A percentile compares a stretch with the other conserved stretches of the same genome.
Evolutionary conservation across 805 yeast genomes (phyloP).

Genomic region (Sporopachydermia lactativora): DNA sequence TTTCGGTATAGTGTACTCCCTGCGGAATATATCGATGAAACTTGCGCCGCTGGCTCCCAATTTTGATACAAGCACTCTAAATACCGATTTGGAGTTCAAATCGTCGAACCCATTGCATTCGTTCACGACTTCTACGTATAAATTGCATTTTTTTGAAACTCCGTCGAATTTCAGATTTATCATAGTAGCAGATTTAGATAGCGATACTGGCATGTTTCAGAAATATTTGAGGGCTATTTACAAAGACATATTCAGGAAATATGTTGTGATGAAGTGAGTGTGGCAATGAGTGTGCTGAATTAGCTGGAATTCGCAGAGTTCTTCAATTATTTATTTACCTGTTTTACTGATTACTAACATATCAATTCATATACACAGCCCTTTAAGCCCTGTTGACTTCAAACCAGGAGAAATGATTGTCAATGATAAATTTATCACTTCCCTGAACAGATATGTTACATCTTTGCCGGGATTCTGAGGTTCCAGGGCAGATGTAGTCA

Average conservation of each 20-base stretch:
- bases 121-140: constrained; percentile 59
- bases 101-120: not conserved
- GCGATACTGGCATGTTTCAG: constrained; percentile 35
- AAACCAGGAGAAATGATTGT: constrained; percentile 34
- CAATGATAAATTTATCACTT: constrained; percentile 40
- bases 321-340: constrained; percentile 10
- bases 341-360: constrained; percentile 5
- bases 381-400: constrained; percentile 46
- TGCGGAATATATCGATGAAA: constrained; percentile 60
- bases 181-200: constrained; percentile 49
- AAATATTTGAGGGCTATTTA: constrained; percentile 44
- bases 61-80: constrained; percentile 14
- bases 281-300: no score
- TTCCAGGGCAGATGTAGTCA: no score
- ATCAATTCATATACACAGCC: constrained; percentile 14
- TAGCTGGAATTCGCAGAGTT: no score
- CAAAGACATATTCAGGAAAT: constrained; percentile 39
- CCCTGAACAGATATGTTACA: constrained; percentile 36
- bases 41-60: constrained; percentile 23
- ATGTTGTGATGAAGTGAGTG: constrained; percentile 41
- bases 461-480: constrained; percentile 16
- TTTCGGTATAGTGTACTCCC: constrained; percentile 73
- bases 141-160: constrained; percentile 71
- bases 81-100: not conserved
- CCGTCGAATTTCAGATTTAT: constrained; percentile 68